phyloP scores from a whole-genome alignment of 306 rosid species.

The Citrullus colocynthis region DNA sequence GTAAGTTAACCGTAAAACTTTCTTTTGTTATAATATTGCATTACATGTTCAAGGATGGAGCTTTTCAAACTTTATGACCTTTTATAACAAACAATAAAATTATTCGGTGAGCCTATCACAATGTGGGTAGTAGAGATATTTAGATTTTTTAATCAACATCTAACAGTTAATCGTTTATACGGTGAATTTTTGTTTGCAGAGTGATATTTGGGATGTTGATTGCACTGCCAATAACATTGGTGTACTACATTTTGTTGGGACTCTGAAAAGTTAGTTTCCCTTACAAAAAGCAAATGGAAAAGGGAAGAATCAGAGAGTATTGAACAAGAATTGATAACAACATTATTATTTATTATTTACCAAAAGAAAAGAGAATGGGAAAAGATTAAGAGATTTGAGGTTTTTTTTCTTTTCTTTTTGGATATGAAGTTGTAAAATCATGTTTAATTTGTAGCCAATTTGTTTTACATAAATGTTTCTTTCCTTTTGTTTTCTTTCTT shows the following conservation, averaged over 20 bases:
- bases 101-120: too few species aligned
- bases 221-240: constrained; percentile 8
- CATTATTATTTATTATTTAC: not conserved
- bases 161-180: not conserved
- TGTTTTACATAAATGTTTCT: not conserved
- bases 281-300: not conserved
- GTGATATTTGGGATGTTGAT: constrained; percentile 11
- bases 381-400: not conserved
- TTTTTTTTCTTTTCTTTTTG: not conserved
- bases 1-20: not conserved
- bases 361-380: not conserved
- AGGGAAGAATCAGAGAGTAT: not conserved
- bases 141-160: too few species aligned
- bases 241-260: constrained; percentile 12
- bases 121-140: too few species aligned
- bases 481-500: not conserved
- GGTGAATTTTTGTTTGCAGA: not conserved
- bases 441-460: not conserved
- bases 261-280: not conserved
- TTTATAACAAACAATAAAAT: not conserved
- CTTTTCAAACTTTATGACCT: not conserved
- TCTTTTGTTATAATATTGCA: not conserved
- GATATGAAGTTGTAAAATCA: not conserved
- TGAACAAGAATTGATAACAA: not conserved
- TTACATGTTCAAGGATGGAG: not conserved